phyloP scores from a whole-genome alignment of 2,329 filamentous ascomycete species.

The Scedosporium dehoogii region DNA sequence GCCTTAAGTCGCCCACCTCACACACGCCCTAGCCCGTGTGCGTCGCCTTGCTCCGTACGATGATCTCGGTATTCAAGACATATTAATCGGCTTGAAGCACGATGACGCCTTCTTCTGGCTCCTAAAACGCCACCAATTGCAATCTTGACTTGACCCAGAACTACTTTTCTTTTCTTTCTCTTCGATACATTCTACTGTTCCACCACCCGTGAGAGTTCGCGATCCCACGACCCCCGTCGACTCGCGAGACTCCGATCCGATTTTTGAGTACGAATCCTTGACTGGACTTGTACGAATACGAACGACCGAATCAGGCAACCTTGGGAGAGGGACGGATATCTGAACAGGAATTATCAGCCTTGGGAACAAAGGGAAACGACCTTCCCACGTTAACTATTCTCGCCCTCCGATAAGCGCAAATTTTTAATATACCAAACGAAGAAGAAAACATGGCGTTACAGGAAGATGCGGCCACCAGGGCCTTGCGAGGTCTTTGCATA shows the following conservation, averaged over 20 bases:
- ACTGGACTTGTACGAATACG: neutral
- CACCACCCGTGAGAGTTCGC: neutral
- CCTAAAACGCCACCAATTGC: neutral
- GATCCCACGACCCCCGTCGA: neutral
- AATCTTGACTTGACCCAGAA: neutral
- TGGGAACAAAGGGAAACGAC: no score
- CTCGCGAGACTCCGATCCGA: neutral
- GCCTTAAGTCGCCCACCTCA: neutral
- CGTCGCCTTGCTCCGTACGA: neutral
- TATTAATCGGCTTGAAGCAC: neutral
- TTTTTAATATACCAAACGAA: neutral
- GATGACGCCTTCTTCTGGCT: neutral
- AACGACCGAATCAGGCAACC: no score
- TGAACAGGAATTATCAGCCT: no score
- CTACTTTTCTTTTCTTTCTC: neutral
- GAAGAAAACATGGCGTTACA: neutral
- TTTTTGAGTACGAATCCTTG: neutral
- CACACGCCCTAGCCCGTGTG: neutral
- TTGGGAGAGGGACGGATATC: no score
- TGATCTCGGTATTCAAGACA: neutral
- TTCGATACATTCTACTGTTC: neutral
- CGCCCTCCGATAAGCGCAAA: neutral
- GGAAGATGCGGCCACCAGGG: neutral
- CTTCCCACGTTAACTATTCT: no score
- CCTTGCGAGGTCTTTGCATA: constrained; percentile 8